phyloP scores from a whole-genome alignment of 306 rosid genomes.

The Potentilla sterilis region DNA sequence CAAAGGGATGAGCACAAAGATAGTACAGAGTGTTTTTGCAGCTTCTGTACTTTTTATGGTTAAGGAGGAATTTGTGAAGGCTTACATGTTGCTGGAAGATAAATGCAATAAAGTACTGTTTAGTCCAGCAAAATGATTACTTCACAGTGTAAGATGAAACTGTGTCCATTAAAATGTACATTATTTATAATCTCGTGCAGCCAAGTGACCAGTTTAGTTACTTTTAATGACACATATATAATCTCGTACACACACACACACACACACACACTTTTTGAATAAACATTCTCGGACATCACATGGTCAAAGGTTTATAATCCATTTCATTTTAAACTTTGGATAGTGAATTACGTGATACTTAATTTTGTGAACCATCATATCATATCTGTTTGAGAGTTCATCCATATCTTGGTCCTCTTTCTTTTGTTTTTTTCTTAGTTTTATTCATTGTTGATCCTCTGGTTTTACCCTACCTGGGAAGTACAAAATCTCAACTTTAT shows the following conservation, averaged over 20 bases:
- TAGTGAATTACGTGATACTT: neutral
- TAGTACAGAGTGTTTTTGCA: slow-evolving; percentile 82
- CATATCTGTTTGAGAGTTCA: neutral
- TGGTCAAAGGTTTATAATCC: neutral
- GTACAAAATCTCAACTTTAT: neutral
- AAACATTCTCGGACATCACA: neutral
- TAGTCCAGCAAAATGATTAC: slow-evolving; percentile 15
- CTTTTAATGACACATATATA: neutral
- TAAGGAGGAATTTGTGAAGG: slow-evolving; percentile 79
- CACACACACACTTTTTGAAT: neutral
- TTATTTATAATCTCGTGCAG: neutral
- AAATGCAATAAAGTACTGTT: slow-evolving; percentile 25
- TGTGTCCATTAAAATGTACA: neutral
- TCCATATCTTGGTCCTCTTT: no score
- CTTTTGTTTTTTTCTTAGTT: no score
- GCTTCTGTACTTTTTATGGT: slow-evolving; percentile 81
- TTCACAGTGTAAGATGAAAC: slow-evolving; percentile 9
- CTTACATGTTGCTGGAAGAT: slow-evolving; percentile 38
- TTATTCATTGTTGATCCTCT: neutral
- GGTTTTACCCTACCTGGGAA: neutral
- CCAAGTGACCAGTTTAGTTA: slow-evolving; percentile 1
- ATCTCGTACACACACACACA: neutral
- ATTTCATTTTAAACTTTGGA: neutral
- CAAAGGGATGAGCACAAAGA: slow-evolving; percentile 87
- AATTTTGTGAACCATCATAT: neutral